Percentiles rank a stretch among this genome's conserved stretches.
phyloP scores from a whole-genome alignment of 2,329 filamentous ascomycete genomes.

The Pleomassaria siparia region DNA sequence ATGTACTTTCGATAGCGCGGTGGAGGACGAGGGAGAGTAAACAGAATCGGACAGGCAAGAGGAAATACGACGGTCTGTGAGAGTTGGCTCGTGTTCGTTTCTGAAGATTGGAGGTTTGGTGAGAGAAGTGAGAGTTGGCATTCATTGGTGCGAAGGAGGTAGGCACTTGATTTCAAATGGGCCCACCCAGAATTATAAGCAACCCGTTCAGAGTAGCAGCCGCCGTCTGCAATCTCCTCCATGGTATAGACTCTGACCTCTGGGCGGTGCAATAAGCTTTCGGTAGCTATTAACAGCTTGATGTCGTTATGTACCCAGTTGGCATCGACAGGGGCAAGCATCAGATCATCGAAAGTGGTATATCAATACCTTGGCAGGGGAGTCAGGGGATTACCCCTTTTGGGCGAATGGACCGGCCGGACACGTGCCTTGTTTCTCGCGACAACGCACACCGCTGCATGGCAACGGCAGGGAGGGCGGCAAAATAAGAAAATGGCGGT shows the following conservation, averaged over 20 bases:
- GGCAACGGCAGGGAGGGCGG: background rate
- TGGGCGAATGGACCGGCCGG: background rate
- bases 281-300: conserved; percentile 8
- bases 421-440: background rate
- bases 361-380: conserved; percentile 14
- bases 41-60: no score
- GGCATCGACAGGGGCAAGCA: conserved; percentile 2
- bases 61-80: no score
- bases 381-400: conserved; percentile 6
- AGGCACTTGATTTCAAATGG: no score
- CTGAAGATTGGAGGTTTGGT: no score
- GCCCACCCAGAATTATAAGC: conserved; percentile 2
- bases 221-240: background rate
- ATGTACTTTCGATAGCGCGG: no score
- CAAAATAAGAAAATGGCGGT: no score
- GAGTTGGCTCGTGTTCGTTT: no score
- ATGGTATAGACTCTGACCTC: background rate
- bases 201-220: background rate
- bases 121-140: no score
- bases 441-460: background rate
- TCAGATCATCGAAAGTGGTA: conserved; percentile 2
- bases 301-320: conserved; percentile 8
- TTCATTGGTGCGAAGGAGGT: no score
- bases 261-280: conserved; percentile 6
- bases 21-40: no score